A percentile compares a stretch with the other conserved stretches of the same genome.
These are phyloP conservation scores for Podaxis pistillaris DNA, from an alignment of 768 basidiomycete species.

Conservation along the genomic window DNA sequence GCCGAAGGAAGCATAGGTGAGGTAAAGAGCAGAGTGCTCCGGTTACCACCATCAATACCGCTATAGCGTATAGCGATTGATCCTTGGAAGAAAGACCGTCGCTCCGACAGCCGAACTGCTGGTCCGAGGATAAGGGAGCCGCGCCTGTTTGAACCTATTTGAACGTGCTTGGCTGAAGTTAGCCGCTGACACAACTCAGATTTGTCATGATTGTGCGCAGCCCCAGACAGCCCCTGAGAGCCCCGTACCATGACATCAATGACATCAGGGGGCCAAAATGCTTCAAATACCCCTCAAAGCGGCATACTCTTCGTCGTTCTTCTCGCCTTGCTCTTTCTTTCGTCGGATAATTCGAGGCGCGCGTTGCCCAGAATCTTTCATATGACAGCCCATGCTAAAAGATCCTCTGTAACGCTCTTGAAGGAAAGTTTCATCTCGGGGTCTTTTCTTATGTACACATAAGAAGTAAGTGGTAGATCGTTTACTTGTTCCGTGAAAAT, in stretches of 20 bases:
- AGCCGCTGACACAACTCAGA: not conserved
- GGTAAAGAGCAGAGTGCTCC: not conserved
- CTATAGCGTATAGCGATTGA: not conserved
- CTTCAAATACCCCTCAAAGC: not conserved
- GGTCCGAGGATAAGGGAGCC: not conserved
- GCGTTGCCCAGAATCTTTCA: too few species aligned
- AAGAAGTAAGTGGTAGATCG: not conserved
- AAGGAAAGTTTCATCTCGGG: not conserved
- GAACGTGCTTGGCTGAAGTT: too few species aligned
- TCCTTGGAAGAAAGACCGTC: not conserved
- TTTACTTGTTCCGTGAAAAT: too few species aligned
- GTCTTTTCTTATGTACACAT: not conserved
- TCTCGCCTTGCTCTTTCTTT: not conserved
- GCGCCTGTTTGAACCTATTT: not conserved
- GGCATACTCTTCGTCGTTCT: not conserved
- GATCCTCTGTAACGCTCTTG: too few species aligned
- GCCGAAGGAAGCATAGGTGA: not conserved
- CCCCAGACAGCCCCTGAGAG: not conserved
- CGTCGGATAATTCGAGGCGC: too few species aligned
- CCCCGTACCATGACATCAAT: not conserved
- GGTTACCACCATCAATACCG: not conserved
- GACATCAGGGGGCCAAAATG: not conserved
- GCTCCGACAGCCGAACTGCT: not conserved
- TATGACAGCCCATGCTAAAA: too few species aligned
- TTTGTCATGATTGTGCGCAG: too few species aligned